These are phyloP conservation scores for Acephala macrosclerotiorum DNA, from an alignment of 2,329 filamentous ascomycete genomes.

Conservation along the genomic window DNA sequence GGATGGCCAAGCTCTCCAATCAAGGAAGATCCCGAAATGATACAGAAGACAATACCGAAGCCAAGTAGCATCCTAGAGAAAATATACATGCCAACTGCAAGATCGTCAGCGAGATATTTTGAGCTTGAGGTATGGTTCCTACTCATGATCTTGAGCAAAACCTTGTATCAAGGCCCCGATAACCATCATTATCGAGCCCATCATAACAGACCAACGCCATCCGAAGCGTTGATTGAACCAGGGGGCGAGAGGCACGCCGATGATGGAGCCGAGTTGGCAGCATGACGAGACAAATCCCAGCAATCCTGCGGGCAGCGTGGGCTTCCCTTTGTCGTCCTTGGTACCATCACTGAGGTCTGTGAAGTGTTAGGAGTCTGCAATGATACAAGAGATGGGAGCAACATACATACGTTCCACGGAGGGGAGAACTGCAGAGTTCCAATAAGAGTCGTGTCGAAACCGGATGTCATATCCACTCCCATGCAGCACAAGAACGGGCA, in stretches of 20 bases:
- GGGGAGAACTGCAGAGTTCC: conserved; percentile 50
- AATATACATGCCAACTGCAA: conserved; percentile 57
- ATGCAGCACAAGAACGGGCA: conserved; percentile 56
- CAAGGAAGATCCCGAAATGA: conserved; percentile 58
- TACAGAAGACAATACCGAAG: conserved; percentile 58
- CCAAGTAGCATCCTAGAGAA: conserved; percentile 58
- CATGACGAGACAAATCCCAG: conserved; percentile 60
- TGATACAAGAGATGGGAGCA: neutral
- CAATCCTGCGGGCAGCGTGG: conserved; percentile 29
- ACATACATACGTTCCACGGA: conserved; percentile 44
- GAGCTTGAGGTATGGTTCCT: conserved; percentile 44
- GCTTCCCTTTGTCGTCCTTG: conserved; percentile 19
- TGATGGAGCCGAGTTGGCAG: conserved; percentile 62
- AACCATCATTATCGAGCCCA: conserved; percentile 62
- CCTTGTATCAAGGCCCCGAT: conserved; percentile 63
- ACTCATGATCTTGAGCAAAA: conserved; percentile 40
- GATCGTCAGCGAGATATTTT: neutral
- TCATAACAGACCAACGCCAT: conserved; percentile 60
- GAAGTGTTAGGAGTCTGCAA: conserved; percentile 10
- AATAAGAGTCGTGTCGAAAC: conserved; percentile 51
- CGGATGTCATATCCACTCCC: conserved; percentile 61
- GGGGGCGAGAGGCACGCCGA: conserved; percentile 60
- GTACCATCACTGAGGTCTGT: conserved; percentile 27
- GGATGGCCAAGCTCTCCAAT: conserved; percentile 62
- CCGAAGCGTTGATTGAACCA: conserved; percentile 58